Evolutionary conservation across 2,329 filamentous ascomycete species (phyloP), one percentile per base, ranked within the genome.

Genomic region (Ceratocystis albifundus): DNA sequence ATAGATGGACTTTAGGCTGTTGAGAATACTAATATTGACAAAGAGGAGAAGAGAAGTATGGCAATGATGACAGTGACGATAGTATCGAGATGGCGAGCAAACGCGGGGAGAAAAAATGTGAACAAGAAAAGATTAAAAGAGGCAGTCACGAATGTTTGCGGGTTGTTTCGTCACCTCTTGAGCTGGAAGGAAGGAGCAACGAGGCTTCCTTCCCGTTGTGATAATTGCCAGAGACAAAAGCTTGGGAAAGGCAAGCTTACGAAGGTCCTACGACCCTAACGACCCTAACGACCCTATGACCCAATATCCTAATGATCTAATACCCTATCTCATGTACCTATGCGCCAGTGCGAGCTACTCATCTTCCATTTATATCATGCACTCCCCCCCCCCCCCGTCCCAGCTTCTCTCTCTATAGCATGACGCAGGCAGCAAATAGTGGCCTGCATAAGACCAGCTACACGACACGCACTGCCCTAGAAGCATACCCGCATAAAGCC

Each of bases 221-320:
- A 32, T 36, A 48, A 44, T 64, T 64, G 30, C 6, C 45, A 45
- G 61, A 62, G 61, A 62, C 20, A 59, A n/a, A 30, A 15, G 36
- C 36, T 41, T 4, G 36, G 36, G 36, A 12, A 41, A n/a, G n/a
- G 36, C 36, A 41, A 41, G 36, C 10, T 12, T 12, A 41, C 36
- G 36, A 15, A 12, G 36, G 36, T 10, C 6, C 32, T 10, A 36
- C 12, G 32, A 10, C 32, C 32, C n/a, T 8, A 32, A 32, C 1
- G 6, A n/a, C 5, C 30, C 36, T 12, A 41, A 41, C 15, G 10
- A 4, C 36, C 36, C 32, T 10, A 36, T 8, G 6, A 36, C 32
- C 32, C 10, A 12, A 41, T 41, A 36, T 10, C 32, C 32, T 8
- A 36, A 36, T 3, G 32, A 10, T 8, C 32, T 36, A 36, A 36